phyloP scores from a whole-genome alignment of 805 yeast species.

The Candida khao-thaluensis region DNA sequence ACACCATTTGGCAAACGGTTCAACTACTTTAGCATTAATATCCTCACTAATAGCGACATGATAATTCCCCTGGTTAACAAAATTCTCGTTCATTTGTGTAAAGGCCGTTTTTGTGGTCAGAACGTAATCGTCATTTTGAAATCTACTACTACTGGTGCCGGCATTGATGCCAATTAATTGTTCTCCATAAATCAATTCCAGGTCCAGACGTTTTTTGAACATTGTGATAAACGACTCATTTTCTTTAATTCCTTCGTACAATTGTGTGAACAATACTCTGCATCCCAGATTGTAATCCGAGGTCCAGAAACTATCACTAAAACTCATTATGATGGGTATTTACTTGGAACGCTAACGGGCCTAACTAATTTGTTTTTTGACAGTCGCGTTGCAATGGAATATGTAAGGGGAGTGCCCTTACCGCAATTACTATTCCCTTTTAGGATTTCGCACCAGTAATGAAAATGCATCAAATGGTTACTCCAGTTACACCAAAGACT shows the following conservation, averaged over 20 bases:
- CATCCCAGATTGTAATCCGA: constrained; percentile 59
- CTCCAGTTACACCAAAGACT: constrained; percentile 2
- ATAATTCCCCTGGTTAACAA: constrained; percentile 55
- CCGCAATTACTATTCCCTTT: constrained; percentile 3
- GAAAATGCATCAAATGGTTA: constrained; percentile 1
- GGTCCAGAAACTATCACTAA: constrained; percentile 79
- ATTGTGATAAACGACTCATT: constrained; percentile 66
- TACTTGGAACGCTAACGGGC: no score
- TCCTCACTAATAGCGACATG: constrained; percentile 63
- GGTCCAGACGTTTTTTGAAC: constrained; percentile 69
- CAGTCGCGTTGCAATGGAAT: not conserved
- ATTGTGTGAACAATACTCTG: constrained; percentile 48
- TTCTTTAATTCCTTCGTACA: constrained; percentile 65
- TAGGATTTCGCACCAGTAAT: constrained; percentile 3
- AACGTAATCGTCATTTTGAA: constrained; percentile 54
- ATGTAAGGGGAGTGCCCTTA: not conserved
- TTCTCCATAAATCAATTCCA: constrained; percentile 64
- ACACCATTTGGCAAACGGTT: constrained; percentile 76
- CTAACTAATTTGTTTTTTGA: no score
- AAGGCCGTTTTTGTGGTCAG: constrained; percentile 63
- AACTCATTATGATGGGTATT: no score
- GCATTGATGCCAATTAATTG: constrained; percentile 43
- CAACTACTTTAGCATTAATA: constrained; percentile 58
- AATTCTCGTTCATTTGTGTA: constrained; percentile 53
- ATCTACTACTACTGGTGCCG: constrained; percentile 34